Percentiles rank a stretch among this genome's conserved stretches.
phyloP scores from a whole-genome alignment of 1,284 basidiomycete species.

The Pseudozyma sp. region DNA sequence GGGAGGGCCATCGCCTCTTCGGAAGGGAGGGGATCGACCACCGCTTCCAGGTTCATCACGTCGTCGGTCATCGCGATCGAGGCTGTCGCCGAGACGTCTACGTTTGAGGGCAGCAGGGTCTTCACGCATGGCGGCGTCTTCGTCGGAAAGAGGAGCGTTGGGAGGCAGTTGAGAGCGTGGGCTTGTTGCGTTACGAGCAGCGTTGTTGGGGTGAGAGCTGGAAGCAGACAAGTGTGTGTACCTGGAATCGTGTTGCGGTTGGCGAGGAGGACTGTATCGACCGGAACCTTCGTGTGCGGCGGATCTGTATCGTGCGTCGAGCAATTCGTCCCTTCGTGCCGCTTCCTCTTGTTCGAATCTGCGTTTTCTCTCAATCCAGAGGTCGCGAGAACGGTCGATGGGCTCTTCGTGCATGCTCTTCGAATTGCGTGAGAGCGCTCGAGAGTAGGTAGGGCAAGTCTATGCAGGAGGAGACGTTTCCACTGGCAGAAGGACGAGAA shows the following conservation, averaged over 20 bases:
- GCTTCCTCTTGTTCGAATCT: conserved; percentile 47
- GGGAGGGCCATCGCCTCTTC: conserved; percentile 25
- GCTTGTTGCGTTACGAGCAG: conserved; percentile 21
- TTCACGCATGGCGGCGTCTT: conserved; percentile 40
- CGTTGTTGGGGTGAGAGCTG: conserved; percentile 1
- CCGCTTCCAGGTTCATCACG: conserved; percentile 29
- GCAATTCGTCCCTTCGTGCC: conserved; percentile 33
- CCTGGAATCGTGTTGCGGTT: conserved; percentile 21
- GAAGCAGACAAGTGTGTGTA: conserved; percentile 24
- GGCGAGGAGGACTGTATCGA: conserved; percentile 35
- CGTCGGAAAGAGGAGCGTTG: conserved; percentile 15
- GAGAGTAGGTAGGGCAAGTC: not conserved
- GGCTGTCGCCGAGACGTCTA: conserved; percentile 36
- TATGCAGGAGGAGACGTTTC: not conserved
- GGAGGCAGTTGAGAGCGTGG: conserved; percentile 34
- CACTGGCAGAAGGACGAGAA: not conserved
- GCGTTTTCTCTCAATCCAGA: conserved; percentile 54
- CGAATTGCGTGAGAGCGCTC: conserved; percentile 20
- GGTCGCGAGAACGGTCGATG: conserved; percentile 52
- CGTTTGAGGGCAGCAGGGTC: conserved; percentile 43
- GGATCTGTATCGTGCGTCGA: conserved; percentile 34
- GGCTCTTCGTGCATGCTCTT: conserved; percentile 55
- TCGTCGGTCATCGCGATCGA: conserved; percentile 38
- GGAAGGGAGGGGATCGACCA: conserved; percentile 39
- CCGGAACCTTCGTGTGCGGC: conserved; percentile 25